Base-by-base conservation (phyloP, 1,139 yeast species). In the Kurtzmaniella quercitrusa region DNA sequence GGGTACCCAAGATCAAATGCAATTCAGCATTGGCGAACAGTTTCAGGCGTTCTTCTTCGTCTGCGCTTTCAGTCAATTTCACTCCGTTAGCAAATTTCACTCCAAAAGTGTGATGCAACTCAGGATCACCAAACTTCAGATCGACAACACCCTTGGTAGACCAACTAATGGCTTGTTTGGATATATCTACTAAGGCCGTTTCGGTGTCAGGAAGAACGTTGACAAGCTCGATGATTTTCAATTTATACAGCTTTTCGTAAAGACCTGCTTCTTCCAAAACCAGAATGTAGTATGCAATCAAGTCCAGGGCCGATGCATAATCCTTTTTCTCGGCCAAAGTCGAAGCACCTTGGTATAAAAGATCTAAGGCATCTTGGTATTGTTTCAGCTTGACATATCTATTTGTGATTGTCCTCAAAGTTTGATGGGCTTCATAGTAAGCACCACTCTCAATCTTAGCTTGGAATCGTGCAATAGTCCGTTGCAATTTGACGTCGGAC, bases 401-500 rank as follows among this genome's bases (percentile, higher is more conserved):
- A 51, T 89, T 88, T 38, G 87, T 88, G 45, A 91, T 84, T 7
- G 97, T 88, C 55, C 96, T 71, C 42, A 91, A 74, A 0, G 96
- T 91, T 62, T 91, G 98, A 58, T 91, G 96, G 0, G 98, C 98
- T 59, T 93, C 98, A 58, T 91, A 91, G 65, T 74, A 88, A 42
- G 89, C 86, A 2, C 89, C 89, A 40, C 75, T 76, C 40, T 76
- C 78, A 49, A 91, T 84, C 55, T 86, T 83, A 38, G 76, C 73
- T 54, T 81, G 79, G 65, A 84, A 84, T 47, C 93, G 66, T 26
- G 72, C 79, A 38, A 84, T 63, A 2, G 88, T 82, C 55, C 77
- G 76, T 42, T 75, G 71, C 33, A 83, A 62, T 54, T 81, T 82
- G 39, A 63, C 66, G 50, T 65, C 70, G 32, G 61, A 53, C 65